Base-by-base conservation (phyloP, 2,329 filamentous ascomycete genomes). In the Colletotrichum scovillei region DNA sequence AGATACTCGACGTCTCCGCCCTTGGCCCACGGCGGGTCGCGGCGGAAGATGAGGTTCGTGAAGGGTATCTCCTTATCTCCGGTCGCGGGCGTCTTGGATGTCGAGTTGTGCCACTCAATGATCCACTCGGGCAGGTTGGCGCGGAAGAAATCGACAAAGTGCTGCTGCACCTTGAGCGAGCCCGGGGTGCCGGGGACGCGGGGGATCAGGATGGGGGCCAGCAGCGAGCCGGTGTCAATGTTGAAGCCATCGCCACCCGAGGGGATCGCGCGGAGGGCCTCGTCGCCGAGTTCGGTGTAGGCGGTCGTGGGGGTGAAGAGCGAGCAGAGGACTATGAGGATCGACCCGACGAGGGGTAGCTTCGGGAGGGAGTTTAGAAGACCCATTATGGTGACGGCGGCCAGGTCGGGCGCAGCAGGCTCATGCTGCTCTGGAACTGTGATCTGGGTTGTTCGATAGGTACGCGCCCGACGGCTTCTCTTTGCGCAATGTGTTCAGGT, bases 151-250 rank as follows among this genome's bases (percentile, higher is more conserved):
- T 92, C 85, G 78, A 92, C 89, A 79, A 99, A 95, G 84, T 98
- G 96, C 56, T 90, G 88, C 77, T 97, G 93, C 3, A 94, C 94
- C 65, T 88, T 88, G 19, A 84, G 81, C 16, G 93, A 94, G 32
- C 95, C 95, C 1, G 92, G 87, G 1, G 95, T 97, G 19, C 95
- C 97, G 7, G 97, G 94, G 0, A 99, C 95, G 74, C 97, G 93
- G 1, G 97, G 92, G 63, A 93, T 91, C 67, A 99, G 87, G 78
- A 99, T 95, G 1, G 96, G 97, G 4, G 96, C 89, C 38, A 99
- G 90, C 22, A 99, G 88, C 4, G 89, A 86, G 76, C 95, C 95
- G 42, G 86, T 88, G 73, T 92, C 84, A 77, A 97, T 94, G 83
- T 98, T 90, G 81, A 98, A 96, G 82, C 95, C 93, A 70, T 87